phyloP scores from a whole-genome alignment of 2,329 filamentous ascomycete genomes.

The Metarhizium humberi region DNA sequence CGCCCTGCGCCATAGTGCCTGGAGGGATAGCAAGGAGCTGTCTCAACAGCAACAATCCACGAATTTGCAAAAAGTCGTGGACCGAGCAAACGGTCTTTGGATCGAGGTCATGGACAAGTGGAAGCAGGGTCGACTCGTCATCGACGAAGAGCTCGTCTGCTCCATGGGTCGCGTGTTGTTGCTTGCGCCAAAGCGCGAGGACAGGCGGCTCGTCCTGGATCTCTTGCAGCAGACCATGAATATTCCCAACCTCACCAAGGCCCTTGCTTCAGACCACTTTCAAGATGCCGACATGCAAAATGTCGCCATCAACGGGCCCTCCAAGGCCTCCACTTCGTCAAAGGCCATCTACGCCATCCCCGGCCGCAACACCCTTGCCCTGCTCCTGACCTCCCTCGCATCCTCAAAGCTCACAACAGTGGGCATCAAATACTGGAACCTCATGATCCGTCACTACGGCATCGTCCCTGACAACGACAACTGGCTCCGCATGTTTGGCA shows the following conservation, averaged over 20 bases:
- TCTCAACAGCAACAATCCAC: constrained; percentile 20
- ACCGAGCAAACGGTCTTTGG: constrained; percentile 70
- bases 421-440: constrained; percentile 71
- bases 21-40: constrained; percentile 16
- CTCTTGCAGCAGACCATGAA: constrained; percentile 77
- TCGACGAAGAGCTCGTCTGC: constrained; percentile 73
- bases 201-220: constrained; percentile 63
- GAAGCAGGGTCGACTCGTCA: constrained; percentile 55
- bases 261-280: constrained; percentile 10
- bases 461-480: constrained; percentile 65
- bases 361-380: constrained; percentile 51
- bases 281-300: constrained; percentile 12
- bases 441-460: constrained; percentile 52
- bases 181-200: constrained; percentile 44
- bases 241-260: constrained; percentile 47
- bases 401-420: constrained; percentile 49
- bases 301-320: constrained; percentile 8
- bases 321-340: constrained; percentile 6
- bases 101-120: constrained; percentile 68
- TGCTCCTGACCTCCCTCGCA: constrained; percentile 57
- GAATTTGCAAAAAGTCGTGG: constrained; percentile 38
- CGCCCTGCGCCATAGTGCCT: constrained; percentile 45
- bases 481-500: constrained; percentile 57
- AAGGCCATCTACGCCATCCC: constrained; percentile 31
- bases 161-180: constrained; percentile 75